phyloP scores from a whole-genome alignment of 352 stramenopile genomes.

The Nothophytophthora sp. region DNA sequence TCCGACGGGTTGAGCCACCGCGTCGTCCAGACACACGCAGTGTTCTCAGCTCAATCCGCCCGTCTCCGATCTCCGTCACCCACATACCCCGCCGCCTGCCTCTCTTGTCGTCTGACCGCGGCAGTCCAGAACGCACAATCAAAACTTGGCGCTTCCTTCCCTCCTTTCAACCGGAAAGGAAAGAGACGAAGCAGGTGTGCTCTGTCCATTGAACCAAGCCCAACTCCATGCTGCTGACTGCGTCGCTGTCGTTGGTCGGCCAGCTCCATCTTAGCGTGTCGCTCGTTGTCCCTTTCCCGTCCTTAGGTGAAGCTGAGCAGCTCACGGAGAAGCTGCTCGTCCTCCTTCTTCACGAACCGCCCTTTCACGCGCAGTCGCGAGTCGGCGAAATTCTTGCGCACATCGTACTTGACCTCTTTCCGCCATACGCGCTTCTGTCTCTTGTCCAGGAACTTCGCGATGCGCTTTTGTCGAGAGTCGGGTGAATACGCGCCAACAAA shows the following conservation, averaged over 20 bases:
- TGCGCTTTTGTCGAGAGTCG: slow-evolving; percentile 80
- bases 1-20: slow-evolving; percentile 12
- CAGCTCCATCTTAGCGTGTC: slow-evolving; percentile 4
- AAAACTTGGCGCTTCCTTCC: background rate
- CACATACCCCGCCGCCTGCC: no score
- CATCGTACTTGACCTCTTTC: slow-evolving; percentile 99
- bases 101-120: no score
- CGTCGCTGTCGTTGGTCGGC: slow-evolving; percentile 6
- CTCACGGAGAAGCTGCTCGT: slow-evolving; percentile 91
- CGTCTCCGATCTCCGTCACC: no score
- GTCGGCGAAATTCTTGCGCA: slow-evolving; percentile 99
- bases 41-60: background rate
- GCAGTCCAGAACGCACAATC: no score
- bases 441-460: slow-evolving; percentile 93
- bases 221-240: slow-evolving; percentile 1
- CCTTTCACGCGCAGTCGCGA: slow-evolving; percentile 97
- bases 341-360: slow-evolving; percentile 99
- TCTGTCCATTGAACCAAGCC: slow-evolving; percentile 4
- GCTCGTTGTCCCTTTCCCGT: slow-evolving; percentile 9
- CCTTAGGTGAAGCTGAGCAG: slow-evolving; percentile 79
- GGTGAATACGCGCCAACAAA: slow-evolving; percentile 93
- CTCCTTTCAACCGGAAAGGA: no score
- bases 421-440: slow-evolving; percentile 93
- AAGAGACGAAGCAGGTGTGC: background rate
- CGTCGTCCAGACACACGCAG: slow-evolving; percentile 13